Evolutionary conservation across 371 early-diverging fungal species (phyloP).

Genomic region (Cokeromyces recurvatus): DNA sequence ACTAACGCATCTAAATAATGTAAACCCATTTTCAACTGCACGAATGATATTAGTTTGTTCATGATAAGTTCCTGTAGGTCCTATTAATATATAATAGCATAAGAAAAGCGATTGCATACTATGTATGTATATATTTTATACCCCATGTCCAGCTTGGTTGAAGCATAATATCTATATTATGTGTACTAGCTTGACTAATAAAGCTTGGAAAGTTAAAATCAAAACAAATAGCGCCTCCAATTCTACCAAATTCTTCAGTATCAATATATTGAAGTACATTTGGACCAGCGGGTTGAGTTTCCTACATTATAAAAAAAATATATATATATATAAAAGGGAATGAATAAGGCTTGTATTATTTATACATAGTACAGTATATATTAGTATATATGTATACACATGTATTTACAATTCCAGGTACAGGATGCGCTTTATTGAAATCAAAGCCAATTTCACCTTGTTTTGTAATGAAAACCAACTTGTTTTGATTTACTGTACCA

Average conservation of each 20-base stretch:
- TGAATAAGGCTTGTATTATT: not conserved
- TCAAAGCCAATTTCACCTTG: conserved; percentile 40
- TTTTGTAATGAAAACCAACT: conserved; percentile 43
- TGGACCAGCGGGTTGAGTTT: conserved; percentile 34
- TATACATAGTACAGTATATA: too few species aligned
- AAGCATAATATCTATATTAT: conserved; percentile 46
- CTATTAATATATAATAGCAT: too few species aligned
- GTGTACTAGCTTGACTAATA: conserved; percentile 45
- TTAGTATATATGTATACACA: too few species aligned
- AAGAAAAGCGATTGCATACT: too few species aligned
- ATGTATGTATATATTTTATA: too few species aligned
- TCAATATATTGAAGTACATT: conserved; percentile 40
- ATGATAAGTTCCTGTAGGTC: conserved; percentile 47
- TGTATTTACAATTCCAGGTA: conserved; percentile 35
- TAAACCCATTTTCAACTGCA: conserved; percentile 54
- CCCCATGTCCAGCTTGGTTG: conserved; percentile 59
- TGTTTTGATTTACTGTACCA: conserved; percentile 29
- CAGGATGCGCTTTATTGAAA: conserved; percentile 54
- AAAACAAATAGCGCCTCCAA: conserved; percentile 53
- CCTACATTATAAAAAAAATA: conserved; percentile 9
- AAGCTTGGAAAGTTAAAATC: conserved; percentile 49
- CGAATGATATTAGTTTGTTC: conserved; percentile 38
- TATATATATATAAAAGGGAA: not conserved
- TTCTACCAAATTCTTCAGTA: conserved; percentile 44
- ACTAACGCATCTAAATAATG: conserved; percentile 47